Conservation (phyloP, 306 rosid species). For the Spatholobus suberectus region DNA sequence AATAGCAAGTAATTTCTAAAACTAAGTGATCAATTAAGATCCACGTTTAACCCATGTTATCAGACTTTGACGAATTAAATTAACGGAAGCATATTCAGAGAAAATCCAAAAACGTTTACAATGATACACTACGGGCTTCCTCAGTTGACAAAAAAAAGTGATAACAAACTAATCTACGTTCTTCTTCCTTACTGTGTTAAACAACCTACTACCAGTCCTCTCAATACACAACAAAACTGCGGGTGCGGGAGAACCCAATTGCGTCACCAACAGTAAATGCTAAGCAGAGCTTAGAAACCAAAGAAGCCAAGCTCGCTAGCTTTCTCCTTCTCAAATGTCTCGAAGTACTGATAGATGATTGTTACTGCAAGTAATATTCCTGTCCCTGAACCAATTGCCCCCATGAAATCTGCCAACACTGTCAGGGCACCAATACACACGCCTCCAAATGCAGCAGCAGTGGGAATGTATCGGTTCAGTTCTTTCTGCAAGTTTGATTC, state of each 20-base stretch:
- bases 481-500: slow-evolving; percentile 73
- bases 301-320: slow-evolving; percentile 79
- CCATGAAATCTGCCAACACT: slow-evolving; percentile 79
- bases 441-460: slow-evolving; percentile 77
- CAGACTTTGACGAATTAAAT: slow-evolving; percentile 21
- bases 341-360: slow-evolving; percentile 67
- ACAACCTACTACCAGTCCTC: slow-evolving; percentile 49
- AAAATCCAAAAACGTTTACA: slow-evolving; percentile 22
- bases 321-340: slow-evolving; percentile 72
- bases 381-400: slow-evolving; percentile 76
- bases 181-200: slow-evolving; percentile 49
- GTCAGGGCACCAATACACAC: slow-evolving; percentile 80
- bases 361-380: slow-evolving; percentile 76
- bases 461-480: slow-evolving; percentile 69
- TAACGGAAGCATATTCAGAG: slow-evolving; percentile 15
- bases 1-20: not conserved
- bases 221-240: slow-evolving; percentile 58
- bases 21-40: not conserved
- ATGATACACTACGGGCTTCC: slow-evolving; percentile 23
- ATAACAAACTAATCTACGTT: slow-evolving; percentile 48
- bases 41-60: not conserved
- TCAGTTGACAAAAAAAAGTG: slow-evolving; percentile 28
- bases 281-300: slow-evolving; percentile 47
- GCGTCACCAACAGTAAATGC: slow-evolving; percentile 34
- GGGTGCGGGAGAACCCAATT: slow-evolving; percentile 29